Percentiles rank a stretch among this genome's conserved stretches.
phyloP scores from a whole-genome alignment of 345 rosid genomes.

The Geranium brycei region DNA sequence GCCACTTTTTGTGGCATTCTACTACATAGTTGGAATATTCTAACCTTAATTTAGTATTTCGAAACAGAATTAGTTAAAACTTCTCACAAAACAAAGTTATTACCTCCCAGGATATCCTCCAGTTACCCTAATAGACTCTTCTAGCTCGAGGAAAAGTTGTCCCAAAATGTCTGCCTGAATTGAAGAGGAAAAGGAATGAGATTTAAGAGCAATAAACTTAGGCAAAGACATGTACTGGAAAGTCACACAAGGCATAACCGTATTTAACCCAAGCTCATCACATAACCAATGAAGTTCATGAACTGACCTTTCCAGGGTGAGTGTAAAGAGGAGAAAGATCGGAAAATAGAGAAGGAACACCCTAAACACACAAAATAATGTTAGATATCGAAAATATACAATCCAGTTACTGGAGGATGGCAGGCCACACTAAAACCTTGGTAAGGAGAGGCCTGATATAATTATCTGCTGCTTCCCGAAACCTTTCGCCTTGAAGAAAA shows the following conservation, averaged over 20 bases:
- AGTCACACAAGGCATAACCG: neutral
- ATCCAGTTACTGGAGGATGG: slow-evolving; percentile 4
- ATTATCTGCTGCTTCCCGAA: slow-evolving; percentile 64
- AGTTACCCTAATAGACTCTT: slow-evolving; percentile 52
- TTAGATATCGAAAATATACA: slow-evolving; percentile 8
- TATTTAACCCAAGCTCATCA: slow-evolving; percentile 4
- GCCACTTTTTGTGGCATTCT: no score
- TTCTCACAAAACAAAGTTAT: slow-evolving; percentile 5
- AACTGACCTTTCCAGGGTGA: slow-evolving; percentile 71
- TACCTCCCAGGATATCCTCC: slow-evolving; percentile 83
- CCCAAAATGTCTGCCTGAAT: slow-evolving; percentile 78
- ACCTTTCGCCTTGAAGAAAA: slow-evolving; percentile 74
- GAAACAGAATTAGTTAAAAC: neutral
- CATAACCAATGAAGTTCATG: slow-evolving; percentile 6
- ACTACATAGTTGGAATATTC: no score
- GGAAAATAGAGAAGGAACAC: slow-evolving; percentile 94
- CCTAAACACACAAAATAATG: slow-evolving; percentile 32
- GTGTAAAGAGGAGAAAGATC: slow-evolving; percentile 87
- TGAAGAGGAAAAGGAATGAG: slow-evolving; percentile 6
- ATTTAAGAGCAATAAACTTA: neutral
- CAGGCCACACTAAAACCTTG: slow-evolving; percentile 36
- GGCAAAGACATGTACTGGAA: neutral
- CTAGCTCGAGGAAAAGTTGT: slow-evolving; percentile 71
- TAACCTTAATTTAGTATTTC: neutral
- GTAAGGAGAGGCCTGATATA: slow-evolving; percentile 78